Base-by-base conservation (phyloP, 2,329 filamentous ascomycete species). In the Cercospora sp. region DNA sequence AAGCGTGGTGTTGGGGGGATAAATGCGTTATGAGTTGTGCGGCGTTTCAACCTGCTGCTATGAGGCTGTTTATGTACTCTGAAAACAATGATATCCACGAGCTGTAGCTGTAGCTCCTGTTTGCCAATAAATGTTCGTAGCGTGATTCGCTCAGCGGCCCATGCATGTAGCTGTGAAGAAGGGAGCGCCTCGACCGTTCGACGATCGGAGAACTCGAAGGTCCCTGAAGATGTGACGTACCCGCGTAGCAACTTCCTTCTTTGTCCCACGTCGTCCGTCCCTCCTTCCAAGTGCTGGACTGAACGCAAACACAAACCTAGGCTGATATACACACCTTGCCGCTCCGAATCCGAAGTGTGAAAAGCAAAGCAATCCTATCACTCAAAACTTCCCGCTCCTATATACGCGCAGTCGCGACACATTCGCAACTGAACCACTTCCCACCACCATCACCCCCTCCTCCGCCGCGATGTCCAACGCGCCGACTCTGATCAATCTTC, bases 401-500 rank as follows among this genome's bases (percentile, higher is more conserved):
- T 42, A 42, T n/a, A 42, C 36, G 6, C 36, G n/a, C 62, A 26
- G 18, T 39, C 18, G 23, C 23, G 45, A 31, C 48, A 39, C 45
- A 51, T 23, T 23, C 10, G 45, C 45, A 13, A 51, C 45, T 13
- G 18, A 23, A 26, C 10, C 26, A 30, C 26, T 18, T 10, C 12
- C 10, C 48, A n/a, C 31, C 20, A n/a, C 33, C 20, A 61, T 20
- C 45, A 18, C 31, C 9, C 4, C 28, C 45, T 39, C 23, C 39
- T 31, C 66, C 30, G 57, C 67, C 68, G 72, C 65, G 53, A 80
- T 79, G 78, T 76, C 75, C 5, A 74, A 75, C 70, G 78, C 85
- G 71, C 90, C 90, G 23, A 94, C 90, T 68, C 81, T 94, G 70
- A 94, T 94, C 84, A 93, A 94, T 78, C 86, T 96, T 68, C 93